Evolutionary conservation across 805 yeast genomes (phyloP), one percentile per base, ranked within the genome.

Genomic region (Kuraishia molischiana): DNA sequence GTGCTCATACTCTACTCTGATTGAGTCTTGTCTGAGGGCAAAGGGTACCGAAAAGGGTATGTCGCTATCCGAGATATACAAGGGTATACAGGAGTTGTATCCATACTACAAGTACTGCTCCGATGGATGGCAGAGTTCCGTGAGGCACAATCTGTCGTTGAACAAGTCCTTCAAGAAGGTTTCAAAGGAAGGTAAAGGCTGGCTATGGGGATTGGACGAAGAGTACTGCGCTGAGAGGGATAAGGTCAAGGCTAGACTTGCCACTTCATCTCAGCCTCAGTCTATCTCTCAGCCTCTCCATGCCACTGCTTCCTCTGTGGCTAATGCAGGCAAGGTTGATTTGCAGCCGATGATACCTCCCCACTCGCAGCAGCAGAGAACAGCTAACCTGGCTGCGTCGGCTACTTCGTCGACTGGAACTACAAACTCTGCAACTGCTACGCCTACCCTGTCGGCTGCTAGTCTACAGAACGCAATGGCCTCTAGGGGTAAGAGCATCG

Each of bases 71-170:
- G 97, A 89, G 44, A 85, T 92, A 34, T 82, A 86, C 58, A 82
- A 81, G 38, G 85, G 86, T 1, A 87, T 92, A 35, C 83, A 84
- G 56, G 94, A 85, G 32, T 58, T 84, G 10, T 90, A 82, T 58
- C 97, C 97, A 2, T 92, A 85, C 62, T 92, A 85, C 61, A 74
- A 79, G 49, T 90, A 85, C 59, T 89, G 97, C 50, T 90, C 95
- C 0, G 95, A 87, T 56, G 97, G 97, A 3, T 92, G 98, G 98
- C 98, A 92, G 61, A 81, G 85, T 52, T 77, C 94, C 0, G 95
- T 92, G 15, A 73, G 94, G 37, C 98, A 92, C 60, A 89, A 87
- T 50, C 66, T 92, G 29, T 81, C 90, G 18, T 67, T 86, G 46
- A 87, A 87, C 59, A 86, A 85, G 59, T 79, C 90, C 5, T 92